Evolutionary conservation across 495 filamentous ascomycete species (phyloP).

Genomic region (Penicillium robsamsonii): DNA sequence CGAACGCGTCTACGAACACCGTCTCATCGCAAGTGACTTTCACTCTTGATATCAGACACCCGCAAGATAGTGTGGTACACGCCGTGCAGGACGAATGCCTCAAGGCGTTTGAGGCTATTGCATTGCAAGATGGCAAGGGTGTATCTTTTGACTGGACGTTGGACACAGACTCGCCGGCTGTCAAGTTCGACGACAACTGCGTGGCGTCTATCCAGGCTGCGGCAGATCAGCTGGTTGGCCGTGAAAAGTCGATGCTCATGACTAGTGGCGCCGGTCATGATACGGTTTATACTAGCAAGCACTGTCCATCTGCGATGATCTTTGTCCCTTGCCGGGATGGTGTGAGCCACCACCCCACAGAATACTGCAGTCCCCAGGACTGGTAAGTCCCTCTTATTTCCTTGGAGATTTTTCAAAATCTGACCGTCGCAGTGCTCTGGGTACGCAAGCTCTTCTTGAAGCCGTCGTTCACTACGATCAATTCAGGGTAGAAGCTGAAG

Average conservation of each 20-base stretch:
- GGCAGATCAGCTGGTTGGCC: slow-evolving; percentile 47
- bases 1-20: slow-evolving; percentile 63
- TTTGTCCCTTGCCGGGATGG: slow-evolving; percentile 62
- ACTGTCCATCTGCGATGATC: slow-evolving; percentile 60
- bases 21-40: slow-evolving; percentile 65
- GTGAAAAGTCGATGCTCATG: slow-evolving; percentile 41
- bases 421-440: slow-evolving; percentile 30
- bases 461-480: slow-evolving; percentile 37
- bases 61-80: slow-evolving; percentile 53
- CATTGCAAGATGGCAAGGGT: slow-evolving; percentile 44
- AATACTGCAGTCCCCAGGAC: slow-evolving; percentile 55
- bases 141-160: slow-evolving; percentile 50
- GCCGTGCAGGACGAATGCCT: slow-evolving; percentile 47
- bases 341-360: slow-evolving; percentile 60
- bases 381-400: slow-evolving; percentile 36
- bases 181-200: slow-evolving; percentile 62
- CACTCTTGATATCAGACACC: slow-evolving; percentile 66
- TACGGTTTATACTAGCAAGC: slow-evolving; percentile 53
- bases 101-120: slow-evolving; percentile 49
- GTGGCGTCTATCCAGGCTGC: slow-evolving; percentile 57
- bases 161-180: slow-evolving; percentile 60
- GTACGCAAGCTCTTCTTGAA: slow-evolving; percentile 37
- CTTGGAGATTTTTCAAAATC: neutral
- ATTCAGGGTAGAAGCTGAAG: slow-evolving; percentile 6
- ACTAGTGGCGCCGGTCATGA: slow-evolving; percentile 61